phyloP scores from a whole-genome alignment of 2,329 filamentous ascomycete genomes.

The Capronia americana region DNA sequence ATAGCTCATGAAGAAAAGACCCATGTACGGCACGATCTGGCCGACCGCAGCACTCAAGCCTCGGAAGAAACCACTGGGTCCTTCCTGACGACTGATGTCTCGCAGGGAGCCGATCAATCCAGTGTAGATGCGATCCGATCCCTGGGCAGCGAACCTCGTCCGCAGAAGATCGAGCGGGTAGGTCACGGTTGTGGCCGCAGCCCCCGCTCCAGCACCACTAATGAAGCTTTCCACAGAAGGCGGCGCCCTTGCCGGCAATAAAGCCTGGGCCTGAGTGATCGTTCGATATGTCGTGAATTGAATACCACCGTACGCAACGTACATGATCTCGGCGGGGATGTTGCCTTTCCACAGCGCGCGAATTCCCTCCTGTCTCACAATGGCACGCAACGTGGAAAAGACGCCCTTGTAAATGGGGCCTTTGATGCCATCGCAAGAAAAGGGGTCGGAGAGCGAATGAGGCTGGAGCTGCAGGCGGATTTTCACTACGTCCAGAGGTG shows the following conservation, averaged over 20 bases:
- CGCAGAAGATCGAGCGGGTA: slow-evolving; percentile 93
- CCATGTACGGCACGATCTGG: slow-evolving; percentile 97
- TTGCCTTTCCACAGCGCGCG: slow-evolving; percentile 97
- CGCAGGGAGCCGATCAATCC: slow-evolving; percentile 72
- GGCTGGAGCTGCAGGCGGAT: slow-evolving; percentile 95
- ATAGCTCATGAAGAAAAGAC: slow-evolving; percentile 90
- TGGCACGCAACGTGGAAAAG: slow-evolving; percentile 74
- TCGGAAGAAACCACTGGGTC: slow-evolving; percentile 80
- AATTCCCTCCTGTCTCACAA: slow-evolving; percentile 80
- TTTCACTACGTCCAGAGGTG: slow-evolving; percentile 96
- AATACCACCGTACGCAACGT: slow-evolving; percentile 84
- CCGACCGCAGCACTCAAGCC: slow-evolving; percentile 80
- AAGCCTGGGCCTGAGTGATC: slow-evolving; percentile 70
- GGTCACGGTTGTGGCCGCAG: slow-evolving; percentile 78
- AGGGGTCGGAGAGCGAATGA: slow-evolving; percentile 78
- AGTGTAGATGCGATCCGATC: slow-evolving; percentile 76
- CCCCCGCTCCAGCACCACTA: slow-evolving; percentile 81
- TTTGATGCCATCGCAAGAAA: slow-evolving; percentile 59
- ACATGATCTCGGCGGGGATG: slow-evolving; percentile 91
- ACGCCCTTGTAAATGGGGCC: slow-evolving; percentile 69
- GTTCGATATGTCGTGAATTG: slow-evolving; percentile 91
- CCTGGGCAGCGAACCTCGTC: slow-evolving; percentile 96
- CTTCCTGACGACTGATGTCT: slow-evolving; percentile 79
- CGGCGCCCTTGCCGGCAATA: slow-evolving; percentile 62
- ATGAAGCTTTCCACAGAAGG: slow-evolving; percentile 78